Conservation (phyloP, 129 eudicot species). For the Helichrysum umbraculigerum region DNA sequence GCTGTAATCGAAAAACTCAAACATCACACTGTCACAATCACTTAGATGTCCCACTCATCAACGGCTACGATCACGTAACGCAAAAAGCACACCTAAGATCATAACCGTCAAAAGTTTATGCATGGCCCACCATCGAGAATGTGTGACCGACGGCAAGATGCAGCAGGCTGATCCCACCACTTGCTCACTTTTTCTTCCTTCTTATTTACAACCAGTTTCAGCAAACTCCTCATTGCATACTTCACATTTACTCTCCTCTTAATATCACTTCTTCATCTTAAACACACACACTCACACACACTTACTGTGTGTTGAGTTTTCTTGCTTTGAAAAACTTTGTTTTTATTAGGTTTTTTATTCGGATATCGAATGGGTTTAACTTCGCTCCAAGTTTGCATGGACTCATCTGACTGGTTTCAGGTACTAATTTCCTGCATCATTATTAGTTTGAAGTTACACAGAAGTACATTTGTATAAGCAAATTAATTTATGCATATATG, state of each 20-base stretch:
- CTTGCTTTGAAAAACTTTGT: no score
- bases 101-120: neutral
- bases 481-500: no score
- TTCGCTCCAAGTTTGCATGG: constrained; percentile 93
- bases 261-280: neutral
- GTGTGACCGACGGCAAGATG: constrained; percentile 50
- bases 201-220: constrained; percentile 51
- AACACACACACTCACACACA: constrained; percentile 16
- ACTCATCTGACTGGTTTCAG: constrained; percentile 91
- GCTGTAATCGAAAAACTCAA: constrained; percentile 55
- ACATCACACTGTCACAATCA: constrained; percentile 62
- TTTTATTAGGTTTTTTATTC: neutral
- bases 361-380: constrained; percentile 44
- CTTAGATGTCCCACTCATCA: constrained; percentile 51
- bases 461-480: no score
- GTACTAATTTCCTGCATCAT: constrained; percentile 26
- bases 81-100: neutral
- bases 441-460: neutral
- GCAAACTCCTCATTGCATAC: constrained; percentile 27
- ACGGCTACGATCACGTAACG: constrained; percentile 1
- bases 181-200: constrained; percentile 61
- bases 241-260: constrained; percentile 24
- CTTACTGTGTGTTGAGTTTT: constrained; percentile 30
- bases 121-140: constrained; percentile 36
- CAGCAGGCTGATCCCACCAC: constrained; percentile 37